Evolutionary conservation across 768 basidiomycete genomes (phyloP), one percentile per base, ranked within the genome.

Genomic region (Tremella fuciformis): DNA sequence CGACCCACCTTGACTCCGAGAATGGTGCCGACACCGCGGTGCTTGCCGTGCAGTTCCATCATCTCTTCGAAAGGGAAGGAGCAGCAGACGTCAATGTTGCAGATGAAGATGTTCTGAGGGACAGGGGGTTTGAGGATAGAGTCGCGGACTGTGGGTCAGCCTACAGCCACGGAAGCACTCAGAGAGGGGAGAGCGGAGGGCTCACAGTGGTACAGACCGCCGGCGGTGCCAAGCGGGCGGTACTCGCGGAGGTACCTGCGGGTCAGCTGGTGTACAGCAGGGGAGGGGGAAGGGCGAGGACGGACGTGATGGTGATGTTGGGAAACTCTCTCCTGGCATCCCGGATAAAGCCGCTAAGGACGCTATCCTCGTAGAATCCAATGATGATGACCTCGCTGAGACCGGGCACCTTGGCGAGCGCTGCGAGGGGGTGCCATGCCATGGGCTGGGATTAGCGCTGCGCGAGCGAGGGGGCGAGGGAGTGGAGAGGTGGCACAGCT

Each of bases 31-130:
- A 79, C 79, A 2, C 79, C 80, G 40, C 79, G 71, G 62, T 80
- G 79, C 44, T 66, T 69, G 38, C 66, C 64, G 61, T 79, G 79
- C 57, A 79, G 66, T 21, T 71, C 70, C 52, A 74, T 74, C 51
- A 80, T 69, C 47, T 79, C 66, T 9, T 51, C 40, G 40, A 78
- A 62, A 1, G 78, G 77, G 71, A 77, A 81, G 15, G 70, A 73
- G 53, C 75, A 80, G 61, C 76, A 78, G 62, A 81, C 74, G 60
- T 81, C 80, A 60, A 78, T 78, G 66, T 81, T 79, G 62, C 79
- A 75, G 65, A 81, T 78, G 64, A 79, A 80, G 70, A 80, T 74
- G 63, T 78, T 74, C 66, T 74, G 49, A 66, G 79, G 73, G 58
- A 72, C 57, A 60, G 76, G 67, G 21, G 71, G 57, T 6, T 67